Conservation (phyloP, 23 red algal genomes). For the Gracilaria caudata region DNA sequence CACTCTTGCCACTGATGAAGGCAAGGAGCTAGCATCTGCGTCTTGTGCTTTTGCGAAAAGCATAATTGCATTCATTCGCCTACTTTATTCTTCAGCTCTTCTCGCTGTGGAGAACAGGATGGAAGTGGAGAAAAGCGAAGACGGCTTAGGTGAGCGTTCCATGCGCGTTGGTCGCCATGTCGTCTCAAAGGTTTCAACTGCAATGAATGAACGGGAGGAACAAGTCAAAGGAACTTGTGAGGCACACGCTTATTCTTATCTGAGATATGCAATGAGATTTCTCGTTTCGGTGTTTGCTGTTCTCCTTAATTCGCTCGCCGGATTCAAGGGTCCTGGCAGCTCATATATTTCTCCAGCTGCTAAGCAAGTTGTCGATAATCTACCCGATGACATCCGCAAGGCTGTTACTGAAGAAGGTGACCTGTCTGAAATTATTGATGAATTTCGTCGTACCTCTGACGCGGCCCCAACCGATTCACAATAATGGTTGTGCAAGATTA, state of each 20-base stretch:
- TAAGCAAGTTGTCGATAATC: neutral
- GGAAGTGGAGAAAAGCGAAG: neutral
- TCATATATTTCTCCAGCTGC: slow-evolving; percentile 15
- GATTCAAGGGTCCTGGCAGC: slow-evolving; percentile 19
- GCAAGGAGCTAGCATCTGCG: slow-evolving; percentile 14
- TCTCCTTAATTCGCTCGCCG: slow-evolving; percentile 10
- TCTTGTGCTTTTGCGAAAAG: slow-evolving; percentile 18
- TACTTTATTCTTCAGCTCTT: slow-evolving; percentile 18
- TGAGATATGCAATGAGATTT: neutral
- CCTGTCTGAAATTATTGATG: neutral
- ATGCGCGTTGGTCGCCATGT: slow-evolving; percentile 8
- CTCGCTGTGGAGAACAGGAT: neutral
- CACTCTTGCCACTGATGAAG: slow-evolving; percentile 10
- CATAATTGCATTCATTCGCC: neutral
- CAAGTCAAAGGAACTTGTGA: slow-evolving; percentile 17
- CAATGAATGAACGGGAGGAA: neutral
- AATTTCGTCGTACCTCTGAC: neutral
- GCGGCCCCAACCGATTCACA: neutral
- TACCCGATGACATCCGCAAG: slow-evolving; percentile 33
- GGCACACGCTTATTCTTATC: neutral
- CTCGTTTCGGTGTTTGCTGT: neutral
- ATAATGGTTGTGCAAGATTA: too few relatives aligned
- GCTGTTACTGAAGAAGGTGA: slow-evolving; percentile 29
- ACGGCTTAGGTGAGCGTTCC: neutral
- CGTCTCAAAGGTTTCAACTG: neutral